These are phyloP conservation scores for Cyclospora cayetanensis DNA, from an alignment of 169 alveolate species.

Conservation along the genomic window DNA sequence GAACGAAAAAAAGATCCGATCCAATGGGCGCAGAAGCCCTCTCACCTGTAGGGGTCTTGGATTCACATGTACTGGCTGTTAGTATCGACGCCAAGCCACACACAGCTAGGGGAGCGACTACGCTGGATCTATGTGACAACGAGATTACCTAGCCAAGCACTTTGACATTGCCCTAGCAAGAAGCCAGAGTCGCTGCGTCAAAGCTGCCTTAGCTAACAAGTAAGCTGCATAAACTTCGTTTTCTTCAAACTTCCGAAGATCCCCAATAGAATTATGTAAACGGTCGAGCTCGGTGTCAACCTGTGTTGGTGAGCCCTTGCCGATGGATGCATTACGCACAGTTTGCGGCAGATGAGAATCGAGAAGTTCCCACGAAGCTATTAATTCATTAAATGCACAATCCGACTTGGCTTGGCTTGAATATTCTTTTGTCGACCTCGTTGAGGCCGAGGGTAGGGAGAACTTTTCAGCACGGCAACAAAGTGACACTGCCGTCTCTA, in stretches of 20 bases:
- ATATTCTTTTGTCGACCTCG: neutral
- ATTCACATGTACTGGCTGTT: no score
- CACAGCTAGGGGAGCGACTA: no score
- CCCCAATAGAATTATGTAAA: constrained; percentile 10
- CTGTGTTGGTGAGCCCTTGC: constrained; percentile 16
- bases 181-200: neutral
- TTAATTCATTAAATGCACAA: neutral
- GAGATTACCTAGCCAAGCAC: constrained; percentile 40
- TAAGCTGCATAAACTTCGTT: constrained; percentile 56
- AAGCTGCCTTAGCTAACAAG: constrained; percentile 32
- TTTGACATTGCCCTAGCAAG: constrained; percentile 59
- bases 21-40: neutral
- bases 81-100: no score
- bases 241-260: constrained; percentile 27
- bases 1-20: neutral
- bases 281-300: constrained; percentile 19
- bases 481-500: neutral
- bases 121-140: no score
- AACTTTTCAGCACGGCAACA: neutral
- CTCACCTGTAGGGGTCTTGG: no score
- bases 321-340: constrained; percentile 14
- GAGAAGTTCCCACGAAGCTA: constrained; percentile 40
- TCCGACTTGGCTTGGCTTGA: neutral
- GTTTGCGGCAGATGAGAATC: constrained; percentile 43
- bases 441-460: neutral